A percentile compares a stretch with the other conserved stretches of the same genome.
Conservation (phyloP, 176 grass and related monocot genomes). For the Aegilops umbellulata region DNA sequence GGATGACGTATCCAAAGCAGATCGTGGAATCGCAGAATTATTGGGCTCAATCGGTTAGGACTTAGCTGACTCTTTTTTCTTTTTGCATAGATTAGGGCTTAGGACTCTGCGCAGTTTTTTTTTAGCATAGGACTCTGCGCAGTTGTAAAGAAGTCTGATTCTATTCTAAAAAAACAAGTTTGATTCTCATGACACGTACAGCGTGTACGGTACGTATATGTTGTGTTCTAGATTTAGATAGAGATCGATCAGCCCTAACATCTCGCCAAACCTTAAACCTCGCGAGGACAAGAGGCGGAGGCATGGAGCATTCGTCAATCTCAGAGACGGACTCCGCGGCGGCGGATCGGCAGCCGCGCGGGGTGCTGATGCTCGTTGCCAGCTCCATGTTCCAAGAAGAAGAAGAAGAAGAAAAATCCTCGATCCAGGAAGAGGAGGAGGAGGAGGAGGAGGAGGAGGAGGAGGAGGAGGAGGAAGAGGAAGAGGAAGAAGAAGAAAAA, state of each 20-base stretch:
- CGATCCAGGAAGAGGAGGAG: no score
- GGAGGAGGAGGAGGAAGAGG: neutral
- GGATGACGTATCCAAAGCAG: neutral
- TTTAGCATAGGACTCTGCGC: no score
- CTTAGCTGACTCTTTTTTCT: no score
- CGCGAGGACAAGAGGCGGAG: neutral
- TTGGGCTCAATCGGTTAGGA: no score
- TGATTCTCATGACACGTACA: neutral
- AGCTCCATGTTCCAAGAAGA: neutral
- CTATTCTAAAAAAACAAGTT: neutral
- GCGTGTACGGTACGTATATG: neutral
- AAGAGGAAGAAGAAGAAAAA: neutral
- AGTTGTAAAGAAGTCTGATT: no score
- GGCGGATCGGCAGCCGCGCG: neutral
- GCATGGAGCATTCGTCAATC: neutral
- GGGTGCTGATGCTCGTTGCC: neutral
- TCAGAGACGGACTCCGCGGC: neutral
- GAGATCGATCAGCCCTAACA: neutral
- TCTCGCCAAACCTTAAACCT: neutral
- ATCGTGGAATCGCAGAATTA: neutral
- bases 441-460: no score
- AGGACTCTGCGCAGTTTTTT: no score
- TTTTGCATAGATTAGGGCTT: no score
- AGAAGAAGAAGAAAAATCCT: neutral
- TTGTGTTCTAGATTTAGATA: neutral